A percentile compares a stretch with the other conserved stretches of the same genome.
These are phyloP conservation scores for Venturia effusa DNA, from an alignment of 2,329 filamentous ascomycete species.

Conservation along the genomic window DNA sequence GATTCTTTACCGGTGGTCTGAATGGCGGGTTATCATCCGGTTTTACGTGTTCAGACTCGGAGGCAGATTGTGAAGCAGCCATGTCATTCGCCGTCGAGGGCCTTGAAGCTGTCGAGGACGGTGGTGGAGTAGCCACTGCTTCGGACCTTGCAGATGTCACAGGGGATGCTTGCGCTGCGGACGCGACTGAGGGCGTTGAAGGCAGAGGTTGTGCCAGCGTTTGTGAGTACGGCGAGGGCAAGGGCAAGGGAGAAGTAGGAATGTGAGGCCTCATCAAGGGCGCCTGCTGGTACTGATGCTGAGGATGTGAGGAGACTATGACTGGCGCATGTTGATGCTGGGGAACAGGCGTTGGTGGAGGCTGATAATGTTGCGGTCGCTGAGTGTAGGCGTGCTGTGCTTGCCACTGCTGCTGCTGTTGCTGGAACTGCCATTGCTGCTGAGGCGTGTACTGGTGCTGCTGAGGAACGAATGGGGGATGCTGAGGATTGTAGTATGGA, in stretches of 20 bases:
- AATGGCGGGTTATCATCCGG: neutral
- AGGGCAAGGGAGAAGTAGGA: conserved; percentile 15
- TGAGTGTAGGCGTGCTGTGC: conserved; percentile 18
- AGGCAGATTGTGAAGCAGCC: neutral
- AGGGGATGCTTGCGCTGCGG: conserved; percentile 19
- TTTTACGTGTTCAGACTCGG: no score
- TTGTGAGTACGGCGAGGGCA: conserved; percentile 12
- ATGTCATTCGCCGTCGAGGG: conserved; percentile 14
- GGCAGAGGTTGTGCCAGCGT: conserved; percentile 15
- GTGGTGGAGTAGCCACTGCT: conserved; percentile 18
- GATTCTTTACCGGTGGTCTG: neutral
- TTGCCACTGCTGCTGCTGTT: conserved; percentile 25
- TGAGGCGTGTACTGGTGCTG: conserved; percentile 24
- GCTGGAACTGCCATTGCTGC: conserved; percentile 25
- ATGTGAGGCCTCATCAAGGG: conserved; percentile 23
- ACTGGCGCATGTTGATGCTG: conserved; percentile 26
- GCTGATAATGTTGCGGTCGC: conserved; percentile 15
- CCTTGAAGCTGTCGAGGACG: conserved; percentile 23
- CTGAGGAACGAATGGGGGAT: conserved; percentile 20
- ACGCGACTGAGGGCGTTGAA: conserved; percentile 25
- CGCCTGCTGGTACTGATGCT: conserved; percentile 26
- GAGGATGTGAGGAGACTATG: conserved; percentile 35
- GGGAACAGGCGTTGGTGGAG: conserved; percentile 17
- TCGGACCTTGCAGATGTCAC: conserved; percentile 13
- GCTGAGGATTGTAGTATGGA: conserved; percentile 23